phyloP scores from a whole-genome alignment of 306 rosid species.

The Chamaecrista fasciculata region DNA sequence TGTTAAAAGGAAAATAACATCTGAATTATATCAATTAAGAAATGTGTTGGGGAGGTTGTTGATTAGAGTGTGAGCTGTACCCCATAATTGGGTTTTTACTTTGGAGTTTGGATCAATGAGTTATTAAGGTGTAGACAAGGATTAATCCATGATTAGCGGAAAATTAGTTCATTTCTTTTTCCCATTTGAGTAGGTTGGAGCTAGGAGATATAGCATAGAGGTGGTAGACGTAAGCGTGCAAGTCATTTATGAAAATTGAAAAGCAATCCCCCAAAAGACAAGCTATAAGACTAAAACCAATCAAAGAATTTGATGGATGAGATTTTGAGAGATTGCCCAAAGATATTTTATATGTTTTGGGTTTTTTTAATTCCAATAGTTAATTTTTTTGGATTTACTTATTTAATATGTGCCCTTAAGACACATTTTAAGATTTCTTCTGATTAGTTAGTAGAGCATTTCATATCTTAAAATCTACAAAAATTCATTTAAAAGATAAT shows the following conservation, averaged over 20 bases:
- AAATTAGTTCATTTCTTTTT: background rate
- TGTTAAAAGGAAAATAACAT: background rate
- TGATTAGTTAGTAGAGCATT: too few species aligned
- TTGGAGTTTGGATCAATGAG: slow-evolving; percentile 21
- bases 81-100: slow-evolving; percentile 34
- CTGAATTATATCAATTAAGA: slow-evolving; percentile 23
- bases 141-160: slow-evolving; percentile 65
- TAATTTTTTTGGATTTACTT: too few species aligned
- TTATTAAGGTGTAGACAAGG: slow-evolving; percentile 27
- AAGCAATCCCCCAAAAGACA: background rate
- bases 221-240: background rate
- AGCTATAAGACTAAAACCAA: too few species aligned
- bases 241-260: background rate
- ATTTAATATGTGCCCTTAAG: too few species aligned
- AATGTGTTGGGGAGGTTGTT: slow-evolving; percentile 5
- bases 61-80: slow-evolving; percentile 53
- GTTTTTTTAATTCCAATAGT: too few species aligned
- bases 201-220: slow-evolving; percentile 25
- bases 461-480: too few species aligned
- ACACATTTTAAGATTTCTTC: too few species aligned
- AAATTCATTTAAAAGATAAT: too few species aligned
- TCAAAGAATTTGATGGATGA: too few species aligned
- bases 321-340: too few species aligned
- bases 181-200: background rate
- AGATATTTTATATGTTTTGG: too few species aligned